A percentile compares a stretch with the other conserved stretches of the same genome.
phyloP scores from a whole-genome alignment of 495 filamentous ascomycete genomes.

The Tuber aestivum region DNA sequence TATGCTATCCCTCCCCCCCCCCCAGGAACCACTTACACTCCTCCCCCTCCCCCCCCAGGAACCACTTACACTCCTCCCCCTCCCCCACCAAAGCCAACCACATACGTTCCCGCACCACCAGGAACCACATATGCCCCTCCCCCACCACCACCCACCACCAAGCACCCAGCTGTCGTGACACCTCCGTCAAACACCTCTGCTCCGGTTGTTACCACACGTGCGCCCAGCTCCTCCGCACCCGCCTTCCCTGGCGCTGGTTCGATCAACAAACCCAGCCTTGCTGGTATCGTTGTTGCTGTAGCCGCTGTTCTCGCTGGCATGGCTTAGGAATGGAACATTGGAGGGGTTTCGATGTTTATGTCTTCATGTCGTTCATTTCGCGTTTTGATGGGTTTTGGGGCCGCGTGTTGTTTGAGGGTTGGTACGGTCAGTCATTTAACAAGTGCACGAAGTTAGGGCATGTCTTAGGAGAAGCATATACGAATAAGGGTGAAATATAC shows the following conservation, averaged over 20 bases:
- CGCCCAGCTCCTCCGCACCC: background rate
- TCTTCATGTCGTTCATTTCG: background rate
- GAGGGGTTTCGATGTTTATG: background rate
- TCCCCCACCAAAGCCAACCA: background rate
- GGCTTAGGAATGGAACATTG: background rate
- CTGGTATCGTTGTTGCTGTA: background rate
- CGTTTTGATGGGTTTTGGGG: background rate
- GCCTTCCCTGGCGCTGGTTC: background rate
- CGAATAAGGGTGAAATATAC: background rate
- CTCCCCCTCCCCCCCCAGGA: conserved; percentile 8
- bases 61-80: conserved; percentile 5
- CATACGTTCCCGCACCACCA: background rate
- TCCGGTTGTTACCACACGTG: conserved; percentile 6
- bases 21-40: conserved; percentile 8
- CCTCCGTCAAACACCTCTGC: conserved; percentile 4
- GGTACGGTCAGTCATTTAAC: background rate
- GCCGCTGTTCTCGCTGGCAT: background rate
- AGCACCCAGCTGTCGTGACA: background rate
- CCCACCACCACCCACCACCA: background rate
- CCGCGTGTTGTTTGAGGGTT: background rate
- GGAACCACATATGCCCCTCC: conserved; percentile 8
- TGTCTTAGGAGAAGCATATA: background rate
- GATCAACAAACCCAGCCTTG: background rate
- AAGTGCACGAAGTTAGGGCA: background rate
- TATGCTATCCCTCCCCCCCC: background rate